Evolutionary conservation across 2,329 filamentous ascomycete genomes (phyloP), one percentile per base, ranked within the genome.

Genomic region (Scedosporium apiospermum): DNA sequence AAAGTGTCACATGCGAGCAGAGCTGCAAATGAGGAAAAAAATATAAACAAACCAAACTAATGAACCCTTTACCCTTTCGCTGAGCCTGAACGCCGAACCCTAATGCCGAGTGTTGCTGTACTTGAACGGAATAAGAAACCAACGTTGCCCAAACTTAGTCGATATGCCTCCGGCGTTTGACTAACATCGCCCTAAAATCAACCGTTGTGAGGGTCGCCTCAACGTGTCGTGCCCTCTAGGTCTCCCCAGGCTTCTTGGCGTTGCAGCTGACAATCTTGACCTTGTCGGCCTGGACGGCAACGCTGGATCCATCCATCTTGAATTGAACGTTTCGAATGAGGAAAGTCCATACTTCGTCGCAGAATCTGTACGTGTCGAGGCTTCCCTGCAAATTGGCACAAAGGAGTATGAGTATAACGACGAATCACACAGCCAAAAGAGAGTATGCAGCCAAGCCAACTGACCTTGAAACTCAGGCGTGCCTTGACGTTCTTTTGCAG

Each of bases 291-390:
- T 84, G 79, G 14, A 98, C 86, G 0, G 85, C 84, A 65, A 87
- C 84, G 63, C 84, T 85, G 68, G 82, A 82, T 61, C 89, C 91
- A 69, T 98, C 93, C 79, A 98, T 88, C 79, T 99, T 99, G 80
- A 99, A 98, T n/a, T 88, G 92, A 63, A 98, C 93, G 68, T 98
- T 95, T 77, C 97, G 97, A 77, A 99, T 96, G 64, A 99, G 84
- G 75, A 99, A 99, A 1, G 95, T 99, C 95, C 95, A 99, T 64
- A 99, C 95, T 78, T 99, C 95, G 77, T 99, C 95, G 80, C 95
- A 99, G 83, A 99, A 99, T 69, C 95, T 89, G 80, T 99, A 99
- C 16, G 95, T 98, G 74, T 98, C 93, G 66, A 99, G 87, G 72
- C 96, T 95, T 58, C 95, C 95, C 93, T 97, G 30, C 21, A 51